Evolutionary conservation across 2,329 filamentous ascomycete genomes (phyloP).

Genomic region (Apiospora kogelbergensis): DNA sequence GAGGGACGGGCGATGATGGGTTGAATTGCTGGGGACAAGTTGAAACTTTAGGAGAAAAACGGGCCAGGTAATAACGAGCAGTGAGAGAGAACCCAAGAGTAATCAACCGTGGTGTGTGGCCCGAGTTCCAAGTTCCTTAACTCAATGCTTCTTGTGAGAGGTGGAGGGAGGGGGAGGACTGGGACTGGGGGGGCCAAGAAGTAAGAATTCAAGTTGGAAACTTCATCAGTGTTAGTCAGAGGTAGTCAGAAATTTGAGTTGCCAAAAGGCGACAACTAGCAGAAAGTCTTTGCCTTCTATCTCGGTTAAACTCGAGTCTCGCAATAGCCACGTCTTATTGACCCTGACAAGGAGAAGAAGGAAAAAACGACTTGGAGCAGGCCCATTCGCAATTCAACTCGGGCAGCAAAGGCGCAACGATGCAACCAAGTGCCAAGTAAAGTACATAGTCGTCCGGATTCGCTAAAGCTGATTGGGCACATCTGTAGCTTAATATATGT

Average conservation of each 20-base stretch:
- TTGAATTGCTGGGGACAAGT: slow-evolving; percentile 1
- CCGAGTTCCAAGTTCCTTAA: slow-evolving; percentile 3
- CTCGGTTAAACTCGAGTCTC: background rate
- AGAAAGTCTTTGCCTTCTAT: background rate
- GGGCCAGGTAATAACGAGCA: background rate
- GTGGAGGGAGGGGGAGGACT: background rate
- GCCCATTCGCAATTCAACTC: background rate
- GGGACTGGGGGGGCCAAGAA: background rate
- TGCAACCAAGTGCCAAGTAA: background rate
- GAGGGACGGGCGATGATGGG: slow-evolving; percentile 1
- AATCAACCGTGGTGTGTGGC: slow-evolving; percentile 4
- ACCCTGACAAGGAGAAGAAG: background rate
- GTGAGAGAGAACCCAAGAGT: slow-evolving; percentile 2
- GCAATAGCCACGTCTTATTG: background rate
- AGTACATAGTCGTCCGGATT: background rate
- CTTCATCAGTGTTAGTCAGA: slow-evolving; percentile 4
- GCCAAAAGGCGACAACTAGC: background rate
- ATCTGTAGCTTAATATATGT: background rate
- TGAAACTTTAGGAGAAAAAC: slow-evolving; percentile 3
- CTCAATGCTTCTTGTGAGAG: background rate
- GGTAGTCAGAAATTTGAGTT: slow-evolving; percentile 7
- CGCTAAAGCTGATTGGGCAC: slow-evolving; percentile 9
- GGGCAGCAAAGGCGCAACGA: background rate
- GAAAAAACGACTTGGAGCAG: background rate
- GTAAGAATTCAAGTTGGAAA: slow-evolving; percentile 3